Conservation (phyloP, 805 yeast species). For the Schizosaccharomyces octosporus region DNA sequence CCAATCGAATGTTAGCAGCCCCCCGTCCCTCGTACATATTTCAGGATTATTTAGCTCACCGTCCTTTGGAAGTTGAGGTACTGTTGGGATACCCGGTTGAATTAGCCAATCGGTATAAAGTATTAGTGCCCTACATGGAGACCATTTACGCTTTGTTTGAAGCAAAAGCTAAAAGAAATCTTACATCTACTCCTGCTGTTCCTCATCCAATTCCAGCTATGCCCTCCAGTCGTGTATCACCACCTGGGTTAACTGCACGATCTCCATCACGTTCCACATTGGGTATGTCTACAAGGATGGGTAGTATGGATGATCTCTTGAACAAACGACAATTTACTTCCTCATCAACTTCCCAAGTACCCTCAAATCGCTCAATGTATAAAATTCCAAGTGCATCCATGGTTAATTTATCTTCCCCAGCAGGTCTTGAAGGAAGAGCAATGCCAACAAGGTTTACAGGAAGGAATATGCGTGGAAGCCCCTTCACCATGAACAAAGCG, state of each 20-base stretch:
- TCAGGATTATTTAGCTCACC: constrained; percentile 14
- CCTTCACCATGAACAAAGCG: background rate
- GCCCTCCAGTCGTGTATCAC: background rate
- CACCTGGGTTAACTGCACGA: background rate
- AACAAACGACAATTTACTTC: background rate
- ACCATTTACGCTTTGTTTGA: constrained; percentile 34
- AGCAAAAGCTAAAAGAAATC: constrained; percentile 8
- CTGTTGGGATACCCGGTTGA: constrained; percentile 41
- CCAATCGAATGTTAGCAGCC: constrained; percentile 38
- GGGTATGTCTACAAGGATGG: background rate
- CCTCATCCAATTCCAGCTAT: background rate
- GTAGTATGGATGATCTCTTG: background rate
- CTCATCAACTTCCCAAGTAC: background rate
- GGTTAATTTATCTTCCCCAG: background rate
- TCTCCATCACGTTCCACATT: background rate
- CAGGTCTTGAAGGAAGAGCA: background rate
- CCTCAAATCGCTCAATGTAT: background rate
- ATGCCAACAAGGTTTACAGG: background rate
- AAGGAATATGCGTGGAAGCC: background rate
- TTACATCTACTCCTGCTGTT: background rate
- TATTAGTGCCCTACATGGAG: constrained; percentile 33
- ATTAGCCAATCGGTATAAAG: constrained; percentile 24
- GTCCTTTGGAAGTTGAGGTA: constrained; percentile 42
- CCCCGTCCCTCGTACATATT: constrained; percentile 33
- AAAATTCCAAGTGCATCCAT: background rate